phyloP scores from a whole-genome alignment of 169 alveolate species.

The Pseudocohnilembus persalinus region DNA sequence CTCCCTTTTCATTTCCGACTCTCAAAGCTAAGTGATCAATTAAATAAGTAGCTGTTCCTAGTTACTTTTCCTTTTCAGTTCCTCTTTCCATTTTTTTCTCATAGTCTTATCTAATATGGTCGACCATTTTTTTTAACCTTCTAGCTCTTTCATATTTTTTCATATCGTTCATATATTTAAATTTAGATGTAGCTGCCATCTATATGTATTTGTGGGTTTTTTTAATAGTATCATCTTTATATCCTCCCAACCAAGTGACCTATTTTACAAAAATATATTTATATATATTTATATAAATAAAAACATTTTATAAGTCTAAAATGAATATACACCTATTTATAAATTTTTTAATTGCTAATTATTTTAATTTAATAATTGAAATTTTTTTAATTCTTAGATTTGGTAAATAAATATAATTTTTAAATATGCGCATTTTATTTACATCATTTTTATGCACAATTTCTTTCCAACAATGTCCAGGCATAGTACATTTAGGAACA shows the following conservation, averaged over 20 bases:
- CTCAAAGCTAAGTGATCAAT: slow-evolving; percentile 98
- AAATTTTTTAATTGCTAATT: too few relatives aligned
- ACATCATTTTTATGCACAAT: slow-evolving; percentile 91
- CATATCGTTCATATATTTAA: slow-evolving; percentile 95
- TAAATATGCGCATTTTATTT: too few relatives aligned
- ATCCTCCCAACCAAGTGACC: slow-evolving; percentile 96
- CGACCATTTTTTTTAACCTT: slow-evolving; percentile 88
- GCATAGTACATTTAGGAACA: slow-evolving; percentile 94
- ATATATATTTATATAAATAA: slow-evolving; percentile 29
- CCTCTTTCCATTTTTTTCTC: slow-evolving; percentile 80
- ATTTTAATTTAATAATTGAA: too few relatives aligned
- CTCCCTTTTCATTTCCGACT: slow-evolving; percentile 99
- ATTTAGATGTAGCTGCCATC: slow-evolving; percentile 94
- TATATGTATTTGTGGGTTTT: slow-evolving; percentile 88
- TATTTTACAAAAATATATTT: slow-evolving; percentile 28
- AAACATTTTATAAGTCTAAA: too few relatives aligned
- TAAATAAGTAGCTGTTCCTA: slow-evolving; percentile 98
- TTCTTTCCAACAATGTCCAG: slow-evolving; percentile 98
- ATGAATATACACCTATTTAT: too few relatives aligned
- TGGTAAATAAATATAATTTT: too few relatives aligned
- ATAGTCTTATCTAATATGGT: slow-evolving; percentile 91
- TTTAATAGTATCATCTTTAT: slow-evolving; percentile 86
- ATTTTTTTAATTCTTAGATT: too few relatives aligned
- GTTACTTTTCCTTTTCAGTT: slow-evolving; percentile 86
- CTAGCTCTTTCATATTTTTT: slow-evolving; percentile 97